Evolutionary conservation across 805 yeast species (phyloP).

Genomic region (Candida tammaniensis): DNA sequence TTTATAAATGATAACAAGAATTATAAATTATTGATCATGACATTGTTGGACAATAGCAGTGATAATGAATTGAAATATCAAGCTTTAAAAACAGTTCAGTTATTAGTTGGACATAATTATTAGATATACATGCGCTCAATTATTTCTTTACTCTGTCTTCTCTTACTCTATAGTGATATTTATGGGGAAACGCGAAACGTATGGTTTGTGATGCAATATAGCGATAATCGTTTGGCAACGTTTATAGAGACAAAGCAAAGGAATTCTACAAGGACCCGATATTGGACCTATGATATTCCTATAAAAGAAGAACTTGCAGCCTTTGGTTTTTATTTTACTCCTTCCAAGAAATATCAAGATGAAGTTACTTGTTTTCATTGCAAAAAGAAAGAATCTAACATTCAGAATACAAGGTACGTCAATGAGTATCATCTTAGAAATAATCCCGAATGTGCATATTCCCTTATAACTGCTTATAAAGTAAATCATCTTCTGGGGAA

Average conservation of each 20-base stretch:
- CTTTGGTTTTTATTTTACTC: conserved; percentile 62
- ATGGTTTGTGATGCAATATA: conserved; percentile 22
- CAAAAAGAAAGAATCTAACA: conserved; percentile 29
- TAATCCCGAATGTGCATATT: conserved; percentile 18
- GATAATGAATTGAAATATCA: conserved; percentile 90
- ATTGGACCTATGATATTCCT: conserved; percentile 20
- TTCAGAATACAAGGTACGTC: conserved; percentile 17
- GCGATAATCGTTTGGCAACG: conserved; percentile 18
- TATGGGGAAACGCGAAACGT: conserved; percentile 2
- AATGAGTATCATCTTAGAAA: conserved; percentile 18
- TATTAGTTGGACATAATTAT: conserved; percentile 67
- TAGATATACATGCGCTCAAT: not conserved
- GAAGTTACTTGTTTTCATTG: conserved; percentile 61
- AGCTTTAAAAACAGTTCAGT: conserved; percentile 94
- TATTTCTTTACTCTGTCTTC: not conserved
- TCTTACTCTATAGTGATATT: not conserved
- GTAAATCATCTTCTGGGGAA: too few species aligned
- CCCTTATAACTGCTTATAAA: conserved; percentile 15
- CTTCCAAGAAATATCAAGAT: conserved; percentile 43
- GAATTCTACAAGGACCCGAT: conserved; percentile 7
- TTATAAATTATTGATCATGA: conserved; percentile 78
- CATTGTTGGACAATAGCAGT: conserved; percentile 62
- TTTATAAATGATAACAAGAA: conserved; percentile 49
- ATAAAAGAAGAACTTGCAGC: conserved; percentile 37
- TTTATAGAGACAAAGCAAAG: conserved; percentile 17